Evolutionary conservation across 352 stramenopile genomes (phyloP), one percentile per base, ranked within the genome.

Genomic region (Phytophthora uliginosa): DNA sequence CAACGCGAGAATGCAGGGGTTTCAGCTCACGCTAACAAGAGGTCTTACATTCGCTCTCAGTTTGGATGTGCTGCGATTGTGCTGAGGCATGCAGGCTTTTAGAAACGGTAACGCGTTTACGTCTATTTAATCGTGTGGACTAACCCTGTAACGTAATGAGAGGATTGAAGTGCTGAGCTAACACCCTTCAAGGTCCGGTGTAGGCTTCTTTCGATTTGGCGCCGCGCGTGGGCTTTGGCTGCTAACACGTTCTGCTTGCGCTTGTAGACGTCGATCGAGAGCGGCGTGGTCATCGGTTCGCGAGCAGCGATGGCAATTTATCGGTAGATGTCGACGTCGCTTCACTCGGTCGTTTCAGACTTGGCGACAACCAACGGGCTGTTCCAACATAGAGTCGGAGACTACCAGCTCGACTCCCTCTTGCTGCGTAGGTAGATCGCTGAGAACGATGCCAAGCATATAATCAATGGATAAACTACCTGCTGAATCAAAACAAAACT

Each of bases 221-320:
- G 50, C 15, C 58, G 36, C 17, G 62, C 69, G 8, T 59, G 34
- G 6, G 34, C 24, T 45, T 80, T 76, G 1, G 72, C 78, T 13
- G 82, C 81, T 22, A 75, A 53, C 34, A 89, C 81, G 51, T 85
- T 81, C 48, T 90, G 82, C 60, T 85, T 84, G 50, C 74, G 79
- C 68, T 85, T 86, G 75, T 87, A 90, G 42, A 79, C 69, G 8
- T 90, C 82, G 59, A 93, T 90, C 3, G 83, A 90, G 69, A 92
- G 80, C 48, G 73, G 10, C 24, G 75, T 38, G 7, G 71, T 60
- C 74, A 82, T 82, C 18, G 20, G 18, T 6, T 28, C 24, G 45
- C 45, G n/a, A n/a, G n/a, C n/a, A n/a, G n/a, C n/a, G n/a, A n/a
- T 26, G 24, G 3, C 24, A 26, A 26, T 1, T 26, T 3, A 3